These are phyloP conservation scores for Hypoxylon sp. DNA, from an alignment of 2,329 filamentous ascomycete genomes.

Conservation along the genomic window DNA sequence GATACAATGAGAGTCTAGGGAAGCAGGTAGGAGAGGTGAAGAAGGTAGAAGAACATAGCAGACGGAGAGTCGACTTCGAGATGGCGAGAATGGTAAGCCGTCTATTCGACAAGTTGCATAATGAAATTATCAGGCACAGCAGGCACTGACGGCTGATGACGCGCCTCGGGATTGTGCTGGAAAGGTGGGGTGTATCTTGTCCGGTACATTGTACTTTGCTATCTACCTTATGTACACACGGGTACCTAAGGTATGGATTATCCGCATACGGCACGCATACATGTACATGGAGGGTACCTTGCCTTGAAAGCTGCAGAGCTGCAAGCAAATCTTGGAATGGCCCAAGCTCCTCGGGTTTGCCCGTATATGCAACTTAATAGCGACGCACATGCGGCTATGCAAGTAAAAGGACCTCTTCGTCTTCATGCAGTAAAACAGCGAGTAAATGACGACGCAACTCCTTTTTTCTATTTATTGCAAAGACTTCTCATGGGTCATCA, in stretches of 20 bases:
- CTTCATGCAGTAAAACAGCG: not conserved
- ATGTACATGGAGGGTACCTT: not conserved
- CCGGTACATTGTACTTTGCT: too few species aligned
- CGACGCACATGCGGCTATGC: too few species aligned
- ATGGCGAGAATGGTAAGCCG: slow-evolving; percentile 10
- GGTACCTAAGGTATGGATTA: not conserved
- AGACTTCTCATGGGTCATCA: slow-evolving; percentile 30
- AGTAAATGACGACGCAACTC: slow-evolving; percentile 28
- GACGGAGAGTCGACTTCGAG: slow-evolving; percentile 12
- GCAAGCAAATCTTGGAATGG: too few species aligned
- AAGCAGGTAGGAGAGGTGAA: not conserved
- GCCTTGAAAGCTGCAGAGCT: too few species aligned
- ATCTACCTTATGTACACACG: not conserved
- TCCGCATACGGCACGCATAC: not conserved
- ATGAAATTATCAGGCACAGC: slow-evolving; percentile 9
- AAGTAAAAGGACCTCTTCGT: too few species aligned
- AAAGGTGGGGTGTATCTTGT: slow-evolving; percentile 23
- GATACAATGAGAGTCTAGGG: not conserved
- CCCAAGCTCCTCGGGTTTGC: too few species aligned
- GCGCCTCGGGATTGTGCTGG: slow-evolving; percentile 16
- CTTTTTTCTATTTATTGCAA: slow-evolving; percentile 43
- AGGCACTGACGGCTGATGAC: slow-evolving; percentile 40
- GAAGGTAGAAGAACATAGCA: slow-evolving; percentile 21
- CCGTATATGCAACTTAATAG: too few species aligned
- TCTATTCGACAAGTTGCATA: slow-evolving; percentile 5